These are phyloP conservation scores for Austroboletus eburneus DNA, from an alignment of 768 basidiomycete genomes.

Conservation along the genomic window DNA sequence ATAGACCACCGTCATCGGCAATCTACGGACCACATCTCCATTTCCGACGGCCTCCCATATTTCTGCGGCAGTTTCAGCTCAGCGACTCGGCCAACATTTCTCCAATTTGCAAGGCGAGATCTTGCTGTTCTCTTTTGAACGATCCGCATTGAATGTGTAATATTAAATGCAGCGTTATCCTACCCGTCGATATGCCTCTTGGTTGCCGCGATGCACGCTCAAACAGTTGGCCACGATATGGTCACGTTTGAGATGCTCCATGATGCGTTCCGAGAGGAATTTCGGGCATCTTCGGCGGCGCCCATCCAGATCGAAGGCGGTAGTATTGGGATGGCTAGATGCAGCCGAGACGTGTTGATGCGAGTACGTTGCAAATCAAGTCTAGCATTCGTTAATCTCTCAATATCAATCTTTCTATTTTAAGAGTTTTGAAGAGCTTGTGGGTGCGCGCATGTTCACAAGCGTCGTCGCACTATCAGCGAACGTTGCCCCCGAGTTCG, in stretches of 20 bases:
- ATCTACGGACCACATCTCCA: slow-evolving; percentile 48
- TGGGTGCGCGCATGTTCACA: slow-evolving; percentile 53
- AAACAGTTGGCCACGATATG: slow-evolving; percentile 68
- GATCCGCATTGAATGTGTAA: not conserved
- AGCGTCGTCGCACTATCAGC: slow-evolving; percentile 45
- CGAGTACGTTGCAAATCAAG: slow-evolving; percentile 43
- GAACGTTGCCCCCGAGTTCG: slow-evolving; percentile 61
- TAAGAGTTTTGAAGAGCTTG: slow-evolving; percentile 76
- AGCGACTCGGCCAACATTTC: slow-evolving; percentile 56
- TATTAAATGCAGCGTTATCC: slow-evolving; percentile 50
- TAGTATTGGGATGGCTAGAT: slow-evolving; percentile 69
- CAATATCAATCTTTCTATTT: not conserved
- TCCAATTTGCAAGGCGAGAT: slow-evolving; percentile 50
- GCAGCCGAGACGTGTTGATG: slow-evolving; percentile 59
- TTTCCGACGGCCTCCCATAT: slow-evolving; percentile 48
- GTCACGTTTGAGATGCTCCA: slow-evolving; percentile 93
- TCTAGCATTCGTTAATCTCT: not conserved
- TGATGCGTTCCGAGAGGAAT: slow-evolving; percentile 72
- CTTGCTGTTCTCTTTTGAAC: not conserved
- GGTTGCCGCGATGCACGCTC: slow-evolving; percentile 77
- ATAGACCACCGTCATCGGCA: slow-evolving; percentile 43
- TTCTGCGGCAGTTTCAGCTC: slow-evolving; percentile 39
- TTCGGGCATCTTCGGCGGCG: slow-evolving; percentile 65
- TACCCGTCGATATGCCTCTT: slow-evolving; percentile 81
- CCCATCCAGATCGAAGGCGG: slow-evolving; percentile 74